Base-by-base conservation (phyloP, 495 filamentous ascomycete species). In the Hypoxylon fuscum region DNA sequence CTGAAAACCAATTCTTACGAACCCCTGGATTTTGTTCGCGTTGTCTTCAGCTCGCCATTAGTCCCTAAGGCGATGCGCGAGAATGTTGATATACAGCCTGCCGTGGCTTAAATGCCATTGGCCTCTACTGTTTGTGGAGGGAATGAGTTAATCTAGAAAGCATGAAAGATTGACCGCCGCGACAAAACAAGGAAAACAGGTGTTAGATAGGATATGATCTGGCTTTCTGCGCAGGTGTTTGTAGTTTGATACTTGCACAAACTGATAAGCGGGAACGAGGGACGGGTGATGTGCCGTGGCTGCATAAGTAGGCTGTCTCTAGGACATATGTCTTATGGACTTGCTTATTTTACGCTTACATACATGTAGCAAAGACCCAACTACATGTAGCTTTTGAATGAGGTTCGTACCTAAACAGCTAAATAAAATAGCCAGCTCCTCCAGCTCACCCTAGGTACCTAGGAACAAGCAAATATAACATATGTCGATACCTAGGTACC, bases 281-380 rank as follows among this genome's bases (percentile, higher is more conserved):
- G 42, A 57, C 45, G 56, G 62, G 31, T 59, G 62, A 65, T 59
- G 55, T 66, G 62, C 62, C 56, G 62, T 56, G 45, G 49, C 55
- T 66, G 62, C 55, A 60, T 65, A 22, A 48, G 34, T 14, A 14
- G 12, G 7, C 34, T 37, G 34, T n/a, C n/a, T n/a, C n/a, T n/a
- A n/a, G n/a, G n/a, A n/a, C n/a, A n/a, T n/a, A n/a, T n/a, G n/a
- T n/a, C n/a, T n/a, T n/a, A n/a, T n/a, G n/a, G n/a, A n/a, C n/a
- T n/a, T n/a, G n/a, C n/a, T n/a, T n/a, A n/a, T n/a, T n/a, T n/a
- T n/a, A n/a, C n/a, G n/a, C n/a, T n/a, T n/a, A n/a, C n/a, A n/a
- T n/a, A n/a, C n/a, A n/a, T n/a, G n/a, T n/a, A n/a, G n/a, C n/a
- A n/a, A n/a, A n/a, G n/a, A n/a, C n/a, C n/a, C n/a, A n/a, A n/a